These are phyloP conservation scores for Ophiostoma pallidulum DNA, from an alignment of 2,329 filamentous ascomycete species.

Conservation along the genomic window DNA sequence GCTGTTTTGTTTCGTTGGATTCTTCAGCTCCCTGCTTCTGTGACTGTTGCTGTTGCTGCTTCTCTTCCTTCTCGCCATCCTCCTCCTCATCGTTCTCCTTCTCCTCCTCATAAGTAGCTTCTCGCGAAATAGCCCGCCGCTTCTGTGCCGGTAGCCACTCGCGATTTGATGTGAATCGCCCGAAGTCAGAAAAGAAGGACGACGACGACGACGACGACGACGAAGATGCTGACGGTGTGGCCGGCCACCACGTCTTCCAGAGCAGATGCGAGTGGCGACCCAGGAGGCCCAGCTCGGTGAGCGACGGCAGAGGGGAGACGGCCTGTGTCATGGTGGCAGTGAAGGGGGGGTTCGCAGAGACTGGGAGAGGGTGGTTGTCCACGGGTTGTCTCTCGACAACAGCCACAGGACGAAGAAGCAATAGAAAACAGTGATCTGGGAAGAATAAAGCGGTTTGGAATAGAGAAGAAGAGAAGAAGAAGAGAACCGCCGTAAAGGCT, in stretches of 20 bases:
- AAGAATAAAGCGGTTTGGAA: too few relatives aligned
- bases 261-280: constrained; percentile 1
- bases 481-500: too few relatives aligned
- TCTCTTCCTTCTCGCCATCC: neutral
- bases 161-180: too few relatives aligned
- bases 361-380: neutral
- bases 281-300: constrained; percentile 14
- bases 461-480: too few relatives aligned
- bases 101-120: neutral
- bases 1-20: too few relatives aligned
- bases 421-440: too few relatives aligned
- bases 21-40: too few relatives aligned
- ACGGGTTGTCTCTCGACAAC: too few relatives aligned
- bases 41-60: too few relatives aligned
- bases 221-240: too few relatives aligned
- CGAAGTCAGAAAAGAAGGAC: too few relatives aligned
- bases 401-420: too few relatives aligned
- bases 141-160: constrained; percentile 1
- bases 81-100: neutral
- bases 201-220: neutral
- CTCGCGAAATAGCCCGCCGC: neutral
- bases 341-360: neutral
- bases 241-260: constrained; percentile 6
- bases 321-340: neutral
- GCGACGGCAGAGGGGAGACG: constrained; percentile 8